Conservation (phyloP, 148 eudicot species). For the Rhododendron vialii region DNA sequence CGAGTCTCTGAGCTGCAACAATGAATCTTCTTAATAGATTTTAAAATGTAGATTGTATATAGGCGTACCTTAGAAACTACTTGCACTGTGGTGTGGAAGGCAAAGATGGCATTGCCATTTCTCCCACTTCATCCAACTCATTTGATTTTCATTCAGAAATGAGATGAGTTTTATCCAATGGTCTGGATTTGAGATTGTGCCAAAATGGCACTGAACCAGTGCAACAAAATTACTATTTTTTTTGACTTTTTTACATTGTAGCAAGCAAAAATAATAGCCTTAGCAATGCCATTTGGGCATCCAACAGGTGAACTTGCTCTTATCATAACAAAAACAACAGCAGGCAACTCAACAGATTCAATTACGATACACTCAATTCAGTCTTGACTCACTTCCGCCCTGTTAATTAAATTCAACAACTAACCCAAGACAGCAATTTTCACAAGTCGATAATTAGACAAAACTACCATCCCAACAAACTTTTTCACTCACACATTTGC, state of each 20-base stretch:
- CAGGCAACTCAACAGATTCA: neutral
- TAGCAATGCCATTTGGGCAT: neutral
- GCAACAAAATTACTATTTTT: neutral
- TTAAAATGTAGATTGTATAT: neutral
- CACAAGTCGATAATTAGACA: neutral
- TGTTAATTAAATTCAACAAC: neutral
- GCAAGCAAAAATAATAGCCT: neutral
- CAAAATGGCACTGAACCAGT: neutral
- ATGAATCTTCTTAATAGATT: conserved; percentile 1
- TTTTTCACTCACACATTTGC: conserved; percentile 18
- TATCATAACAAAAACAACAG: neutral
- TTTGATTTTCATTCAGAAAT: neutral
- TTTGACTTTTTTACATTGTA: neutral
- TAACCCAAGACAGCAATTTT: neutral
- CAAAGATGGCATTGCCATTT: neutral
- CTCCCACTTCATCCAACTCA: neutral
- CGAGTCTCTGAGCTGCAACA: conserved; percentile 40
- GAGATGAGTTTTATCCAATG: neutral
- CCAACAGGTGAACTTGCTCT: neutral
- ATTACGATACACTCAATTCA: neutral
- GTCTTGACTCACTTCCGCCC: neutral
- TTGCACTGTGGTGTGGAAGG: neutral
- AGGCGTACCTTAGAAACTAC: neutral
- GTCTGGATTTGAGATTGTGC: neutral
- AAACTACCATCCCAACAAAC: neutral